Base-by-base conservation (phyloP, 2,329 filamentous ascomycete genomes). In the Trichophyton schoenleinii region DNA sequence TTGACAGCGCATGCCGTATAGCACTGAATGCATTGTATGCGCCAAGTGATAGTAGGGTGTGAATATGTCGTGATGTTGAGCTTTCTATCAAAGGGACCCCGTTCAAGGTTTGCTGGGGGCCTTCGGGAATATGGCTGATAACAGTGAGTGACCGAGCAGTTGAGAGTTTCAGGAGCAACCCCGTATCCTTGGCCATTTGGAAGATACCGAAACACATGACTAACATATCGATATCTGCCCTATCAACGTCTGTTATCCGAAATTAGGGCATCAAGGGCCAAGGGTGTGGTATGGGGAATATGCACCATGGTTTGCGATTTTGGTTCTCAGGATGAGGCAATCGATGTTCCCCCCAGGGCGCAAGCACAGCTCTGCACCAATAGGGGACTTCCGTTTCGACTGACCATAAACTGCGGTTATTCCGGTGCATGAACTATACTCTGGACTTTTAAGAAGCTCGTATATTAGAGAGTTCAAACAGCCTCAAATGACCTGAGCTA, bases 381-480 rank as follows among this genome's bases (percentile, higher is more conserved):
- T 55, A 13, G 52, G 52, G 13, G 20, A 6, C 13, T 36, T 55
- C 13, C 28, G 7, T 55, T 36, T 55, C 11, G 28, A 25, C 22
- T 28, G 49, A 20, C 28, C 49, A 13, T 25, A 31, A 34, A 15
- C 7, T n/a, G 49, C 28, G 52, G 52, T 55, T 55, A 55, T 20
- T 13, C 52, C n/a, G 28, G 52, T 38, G 52, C 52, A 55, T 55
- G 52, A 55, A 55, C 52, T 36, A 55, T 55, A 55, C 5, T 55
- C 52, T 36, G 13, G 28, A 36, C 13, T n/a, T 55, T 55, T 34
- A 36, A 28, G 18, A 6, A 44, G 41, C 41, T 44, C 52, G 31
- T 31, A 31, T 55, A 55, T 36, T 15, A 15, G n/a, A 44, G n/a
- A 15, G 41, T 44, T 25, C 52, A 28, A 34, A 36, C 52, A 36